A percentile compares a stretch with the other conserved stretches of the same genome.
Conservation (phyloP, 2,329 filamentous ascomycete genomes). For the Sporothrix inflata region DNA sequence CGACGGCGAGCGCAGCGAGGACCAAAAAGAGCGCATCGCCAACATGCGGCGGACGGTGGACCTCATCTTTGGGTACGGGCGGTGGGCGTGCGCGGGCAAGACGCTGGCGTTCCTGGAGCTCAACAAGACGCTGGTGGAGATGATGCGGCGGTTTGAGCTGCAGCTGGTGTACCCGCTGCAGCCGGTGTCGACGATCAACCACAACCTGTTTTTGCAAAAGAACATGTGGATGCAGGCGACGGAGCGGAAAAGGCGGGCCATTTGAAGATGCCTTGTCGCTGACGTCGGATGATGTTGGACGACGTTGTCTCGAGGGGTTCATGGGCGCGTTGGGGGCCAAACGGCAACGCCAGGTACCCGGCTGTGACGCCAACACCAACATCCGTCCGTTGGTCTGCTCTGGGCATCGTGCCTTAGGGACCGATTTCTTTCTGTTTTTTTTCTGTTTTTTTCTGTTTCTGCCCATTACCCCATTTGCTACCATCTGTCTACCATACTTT, state of each 20-base stretch:
- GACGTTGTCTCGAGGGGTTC: no score
- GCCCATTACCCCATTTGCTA: neutral
- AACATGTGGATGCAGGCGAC: constrained; percentile 39
- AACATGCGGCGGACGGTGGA: constrained; percentile 41
- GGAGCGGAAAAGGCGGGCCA: constrained; percentile 25
- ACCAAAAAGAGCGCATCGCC: neutral
- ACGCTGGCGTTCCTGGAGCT: constrained; percentile 49
- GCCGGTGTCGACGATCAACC: constrained; percentile 36
- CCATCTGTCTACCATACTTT: neutral
- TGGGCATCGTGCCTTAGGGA: neutral
- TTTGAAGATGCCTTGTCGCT: no score
- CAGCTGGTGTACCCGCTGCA: constrained; percentile 38
- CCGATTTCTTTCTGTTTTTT: neutral
- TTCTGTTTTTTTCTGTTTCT: neutral
- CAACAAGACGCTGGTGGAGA: constrained; percentile 40
- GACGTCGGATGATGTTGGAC: no score
- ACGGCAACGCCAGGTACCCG: neutral
- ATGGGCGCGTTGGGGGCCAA: neutral
- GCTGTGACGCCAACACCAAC: neutral
- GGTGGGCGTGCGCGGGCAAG: constrained; percentile 48
- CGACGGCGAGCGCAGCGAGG: neutral
- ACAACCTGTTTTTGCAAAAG: constrained; percentile 39
- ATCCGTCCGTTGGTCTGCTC: neutral
- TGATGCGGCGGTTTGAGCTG: constrained; percentile 37
- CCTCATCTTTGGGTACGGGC: constrained; percentile 47